These are phyloP conservation scores for Aaosphaeria pasadenensis DNA, from an alignment of 2,329 filamentous ascomycete genomes.

Conservation along the genomic window DNA sequence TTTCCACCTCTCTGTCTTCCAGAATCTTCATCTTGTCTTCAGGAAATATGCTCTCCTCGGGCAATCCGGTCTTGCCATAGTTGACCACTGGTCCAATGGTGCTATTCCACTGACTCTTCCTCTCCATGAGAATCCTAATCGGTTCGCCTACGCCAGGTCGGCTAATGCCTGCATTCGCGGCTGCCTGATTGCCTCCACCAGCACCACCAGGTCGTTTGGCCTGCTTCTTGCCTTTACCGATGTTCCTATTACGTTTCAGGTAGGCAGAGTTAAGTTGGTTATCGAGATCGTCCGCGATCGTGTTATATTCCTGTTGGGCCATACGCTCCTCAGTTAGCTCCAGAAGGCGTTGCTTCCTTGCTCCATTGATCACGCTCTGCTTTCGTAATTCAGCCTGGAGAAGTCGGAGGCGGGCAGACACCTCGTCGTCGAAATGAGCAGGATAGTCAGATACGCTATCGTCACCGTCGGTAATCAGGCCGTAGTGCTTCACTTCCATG, in stretches of 20 bases:
- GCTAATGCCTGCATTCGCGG: slow-evolving; percentile 34
- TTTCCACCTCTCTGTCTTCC: slow-evolving; percentile 73
- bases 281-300: slow-evolving; percentile 95
- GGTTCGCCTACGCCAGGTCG: slow-evolving; percentile 76
- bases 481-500: slow-evolving; percentile 86
- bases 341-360: slow-evolving; percentile 80
- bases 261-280: slow-evolving; percentile 93
- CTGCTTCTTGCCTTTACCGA: slow-evolving; percentile 91
- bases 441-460: slow-evolving; percentile 72
- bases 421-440: slow-evolving; percentile 87
- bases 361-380: slow-evolving; percentile 83
- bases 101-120: slow-evolving; percentile 83
- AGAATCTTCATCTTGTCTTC: slow-evolving; percentile 68
- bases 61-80: slow-evolving; percentile 74
- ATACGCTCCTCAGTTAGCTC: slow-evolving; percentile 89
- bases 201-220: slow-evolving; percentile 72
- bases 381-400: slow-evolving; percentile 80
- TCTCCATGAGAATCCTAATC: slow-evolving; percentile 89
- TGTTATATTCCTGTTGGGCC: slow-evolving; percentile 95
- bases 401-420: slow-evolving; percentile 82
- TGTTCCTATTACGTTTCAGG: slow-evolving; percentile 88
- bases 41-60: slow-evolving; percentile 74
- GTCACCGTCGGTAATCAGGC: slow-evolving; percentile 76
- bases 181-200: slow-evolving; percentile 64
- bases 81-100: slow-evolving; percentile 90